Evolutionary conservation across 108 stramenopile species (phyloP).

Genomic region (Nitzschia palea): DNA sequence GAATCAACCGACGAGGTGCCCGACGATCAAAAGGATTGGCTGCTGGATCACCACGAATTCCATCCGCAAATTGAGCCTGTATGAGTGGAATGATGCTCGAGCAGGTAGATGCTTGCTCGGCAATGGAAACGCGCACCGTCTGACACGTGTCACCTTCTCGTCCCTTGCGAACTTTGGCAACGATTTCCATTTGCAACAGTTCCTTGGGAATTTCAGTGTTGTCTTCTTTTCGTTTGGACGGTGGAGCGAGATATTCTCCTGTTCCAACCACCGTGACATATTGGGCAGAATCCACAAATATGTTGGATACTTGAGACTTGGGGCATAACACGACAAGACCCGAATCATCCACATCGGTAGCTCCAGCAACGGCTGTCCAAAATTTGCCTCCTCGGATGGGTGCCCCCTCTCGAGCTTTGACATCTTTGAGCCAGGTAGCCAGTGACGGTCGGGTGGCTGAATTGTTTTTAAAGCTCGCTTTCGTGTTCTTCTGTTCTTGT

Average conservation of each 20-base stretch:
- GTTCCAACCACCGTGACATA: constrained; percentile 80
- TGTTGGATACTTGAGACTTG: constrained; percentile 33
- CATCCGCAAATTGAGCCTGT: constrained; percentile 67
- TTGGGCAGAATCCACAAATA: constrained; percentile 56
- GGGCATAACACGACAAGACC: constrained; percentile 76
- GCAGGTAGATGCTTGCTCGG: constrained; percentile 59
- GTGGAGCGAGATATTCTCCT: constrained; percentile 52
- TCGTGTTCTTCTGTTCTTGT: constrained; percentile 16
- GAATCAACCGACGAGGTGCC: constrained; percentile 67
- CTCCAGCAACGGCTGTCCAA: constrained; percentile 79
- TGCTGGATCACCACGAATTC: constrained; percentile 69
- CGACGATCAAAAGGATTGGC: constrained; percentile 78
- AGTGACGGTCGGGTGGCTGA: constrained; percentile 57
- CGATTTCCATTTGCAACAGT: constrained; percentile 38
- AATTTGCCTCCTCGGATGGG: constrained; percentile 82
- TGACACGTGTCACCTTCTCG: constrained; percentile 65
- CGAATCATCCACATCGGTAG: constrained; percentile 76
- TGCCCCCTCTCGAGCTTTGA: constrained; percentile 57
- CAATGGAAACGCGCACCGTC: constrained; percentile 49
- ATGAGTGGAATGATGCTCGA: constrained; percentile 48
- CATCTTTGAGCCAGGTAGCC: constrained; percentile 75
- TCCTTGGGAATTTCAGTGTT: constrained; percentile 18
- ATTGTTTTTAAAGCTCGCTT: constrained; percentile 23
- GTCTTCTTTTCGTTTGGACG: constrained; percentile 18
- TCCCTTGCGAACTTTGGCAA: constrained; percentile 54